Evolutionary conservation across 2,329 filamentous ascomycete species (phyloP), one percentile per base, ranked within the genome.

Genomic region (Furcasterigmium furcatum): DNA sequence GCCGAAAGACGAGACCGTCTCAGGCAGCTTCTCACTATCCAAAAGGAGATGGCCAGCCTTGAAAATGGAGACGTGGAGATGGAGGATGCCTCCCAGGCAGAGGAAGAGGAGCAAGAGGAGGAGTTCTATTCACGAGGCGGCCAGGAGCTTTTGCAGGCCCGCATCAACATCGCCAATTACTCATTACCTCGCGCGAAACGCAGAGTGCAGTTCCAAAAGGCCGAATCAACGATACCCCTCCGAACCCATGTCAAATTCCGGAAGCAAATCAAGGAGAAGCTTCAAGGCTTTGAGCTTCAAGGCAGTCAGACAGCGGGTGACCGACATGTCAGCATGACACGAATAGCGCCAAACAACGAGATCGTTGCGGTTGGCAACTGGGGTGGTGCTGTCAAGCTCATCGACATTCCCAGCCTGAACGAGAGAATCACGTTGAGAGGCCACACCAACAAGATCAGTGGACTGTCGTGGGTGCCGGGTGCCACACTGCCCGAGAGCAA

Each of bases 81-180:
- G 77, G 77, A 76, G 36, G 85, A 88, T 58, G 77, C 64, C 9
- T 65, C 63, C 7, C 61, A 65, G 47, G 61, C 60, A 43, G 68
- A 64, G 16, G 76, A 72, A 1, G 82, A 83, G 16, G 88, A 91
- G 44, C 82, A 85, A 55, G 88, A 95, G 53, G 91, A 97, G 60
- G 94, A 99, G 57, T 99, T 96, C 65, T 99, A 96, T 64, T 96
- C 92, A 0, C 80, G 87, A 56, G 94, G 94, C 4, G 81, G 84
- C 2, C 74, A 80, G 4, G 84, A 85, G 34, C 73, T 99, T 20
- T 69, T 96, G 5, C 75, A 87, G 42, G 88, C 90, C 2, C 79
- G 94, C 49, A 82, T 84, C 57, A 79, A 85, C 21, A 91, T 99
- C 50, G 90, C 91, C 7, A 76, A 79, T 38, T 97, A 85, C 65